Conservation (phyloP, 176 grass and related monocot genomes). For the Cocos nucifera region DNA sequence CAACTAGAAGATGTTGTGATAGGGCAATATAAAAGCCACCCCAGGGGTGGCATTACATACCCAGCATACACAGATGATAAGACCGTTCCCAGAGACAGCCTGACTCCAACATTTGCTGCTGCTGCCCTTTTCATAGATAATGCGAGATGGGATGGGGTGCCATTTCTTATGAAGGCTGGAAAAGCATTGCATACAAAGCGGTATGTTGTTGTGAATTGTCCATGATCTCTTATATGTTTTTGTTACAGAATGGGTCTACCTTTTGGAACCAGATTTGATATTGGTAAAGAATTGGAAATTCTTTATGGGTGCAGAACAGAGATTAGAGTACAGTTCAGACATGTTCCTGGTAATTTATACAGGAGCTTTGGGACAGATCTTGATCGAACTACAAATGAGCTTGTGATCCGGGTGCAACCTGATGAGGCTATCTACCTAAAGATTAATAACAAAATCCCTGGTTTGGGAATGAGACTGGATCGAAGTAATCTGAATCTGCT, state of each 20-base stretch:
- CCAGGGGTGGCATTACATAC: constrained; percentile 50
- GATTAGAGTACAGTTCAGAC: constrained; percentile 94
- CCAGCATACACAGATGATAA: constrained; percentile 84
- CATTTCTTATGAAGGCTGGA: constrained; percentile 94
- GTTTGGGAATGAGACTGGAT: constrained; percentile 80
- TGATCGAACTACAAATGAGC: constrained; percentile 82
- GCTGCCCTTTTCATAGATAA: constrained; percentile 89
- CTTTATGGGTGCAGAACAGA: constrained; percentile 38
- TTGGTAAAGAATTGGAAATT: no score
- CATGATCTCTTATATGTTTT: no score
- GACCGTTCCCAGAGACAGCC: constrained; percentile 63
- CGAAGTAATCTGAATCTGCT: constrained; percentile 93
- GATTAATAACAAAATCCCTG: constrained; percentile 96
- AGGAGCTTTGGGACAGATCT: constrained; percentile 82
- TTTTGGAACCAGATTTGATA: no score
- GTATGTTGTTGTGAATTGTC: no score
- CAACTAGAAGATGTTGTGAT: constrained; percentile 72
- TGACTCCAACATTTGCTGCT: constrained; percentile 84
- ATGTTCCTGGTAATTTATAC: constrained; percentile 89
- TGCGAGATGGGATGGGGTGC: constrained; percentile 92
- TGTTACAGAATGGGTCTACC: no score
- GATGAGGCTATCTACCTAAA: constrained; percentile 92
- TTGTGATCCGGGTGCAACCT: constrained; percentile 89
- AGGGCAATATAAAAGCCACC: constrained; percentile 83
- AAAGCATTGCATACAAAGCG: constrained; percentile 46